These are phyloP conservation scores for Yamadazyma songkhlaensis DNA, from an alignment of 1,139 yeast species.

Conservation along the genomic window DNA sequence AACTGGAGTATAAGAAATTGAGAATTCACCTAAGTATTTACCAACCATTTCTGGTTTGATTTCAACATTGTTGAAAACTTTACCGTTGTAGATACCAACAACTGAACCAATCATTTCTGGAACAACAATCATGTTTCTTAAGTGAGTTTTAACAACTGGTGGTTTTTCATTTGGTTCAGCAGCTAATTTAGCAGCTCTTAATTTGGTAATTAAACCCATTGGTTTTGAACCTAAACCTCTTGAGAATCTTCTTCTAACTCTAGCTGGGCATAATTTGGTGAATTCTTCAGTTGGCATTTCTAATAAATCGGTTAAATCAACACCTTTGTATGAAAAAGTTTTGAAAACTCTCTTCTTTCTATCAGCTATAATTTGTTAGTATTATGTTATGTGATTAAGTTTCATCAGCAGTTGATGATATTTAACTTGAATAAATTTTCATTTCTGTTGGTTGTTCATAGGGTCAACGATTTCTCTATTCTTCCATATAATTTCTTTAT, in stretches of 20 bases:
- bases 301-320: conserved; percentile 91
- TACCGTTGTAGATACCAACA: conserved; percentile 99
- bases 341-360: conserved; percentile 92
- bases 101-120: conserved; percentile 99
- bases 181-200: conserved; percentile 95
- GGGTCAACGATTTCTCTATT: too few species aligned
- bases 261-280: conserved; percentile 94
- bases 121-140: conserved; percentile 97
- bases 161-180: conserved; percentile 96
- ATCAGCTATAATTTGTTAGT: conserved; percentile 44
- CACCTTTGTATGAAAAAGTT: conserved; percentile 99
- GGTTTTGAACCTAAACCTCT: conserved; percentile 97
- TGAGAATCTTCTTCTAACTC: conserved; percentile 99
- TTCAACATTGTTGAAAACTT: conserved; percentile 98
- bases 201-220: conserved; percentile 96
- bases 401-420: not conserved
- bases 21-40: conserved; percentile 99
- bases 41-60: conserved; percentile 99
- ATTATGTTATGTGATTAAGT: too few species aligned
- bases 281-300: conserved; percentile 96
- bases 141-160: conserved; percentile 96
- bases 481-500: too few species aligned
- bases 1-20: conserved; percentile 99
- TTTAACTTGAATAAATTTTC: too few species aligned
- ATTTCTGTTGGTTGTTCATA: too few species aligned